Base-by-base conservation (phyloP, 768 basidiomycete genomes). In the Russula compacta region DNA sequence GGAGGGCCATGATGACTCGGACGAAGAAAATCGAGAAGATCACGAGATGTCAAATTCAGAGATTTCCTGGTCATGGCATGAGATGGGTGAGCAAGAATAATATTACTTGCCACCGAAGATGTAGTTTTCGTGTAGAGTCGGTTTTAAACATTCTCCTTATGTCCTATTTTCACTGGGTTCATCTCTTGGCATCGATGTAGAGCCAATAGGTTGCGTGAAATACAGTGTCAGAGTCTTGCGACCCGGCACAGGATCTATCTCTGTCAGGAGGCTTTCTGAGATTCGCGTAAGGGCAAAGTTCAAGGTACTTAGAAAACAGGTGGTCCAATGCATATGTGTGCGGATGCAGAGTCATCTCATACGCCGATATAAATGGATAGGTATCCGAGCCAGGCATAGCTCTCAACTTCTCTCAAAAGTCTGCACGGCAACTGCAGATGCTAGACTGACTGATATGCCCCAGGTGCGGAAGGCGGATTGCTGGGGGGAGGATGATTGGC, bases 391-490 rank as follows among this genome's bases (percentile, higher is more conserved):
- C 19, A 44, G 11, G 17, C 24, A n/a, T 19, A 21, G 32, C 15
- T 24, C 51, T 21, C 6, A 7, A 35, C 2, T 21, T 48, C 32
- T 43, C 46, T n/a, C 17, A 8, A 9, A 4, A 39, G 44, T 33
- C 15, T 14, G 19, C 24, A 14, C 15, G 17, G 19, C 48, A 38
- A 32, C 9, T 15, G 10, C 24, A 12, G 21, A 11, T 5, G 12
- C 68, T 69, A 75, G 36, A 73, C 72, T 15, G 68, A 59, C 56
- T 74, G 71, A 66, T 75, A 75, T 38, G 70, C 70, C 6, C 71
- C 72, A 4, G 73, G 71, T 29, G 70, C 67, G 7, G 63, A 50
- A 40, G 66, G 65, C 15, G 67, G 67, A 38, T 61, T 53, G 17
- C 55, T 50, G 15, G 67, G 36, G 19, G 68, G 65, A 17, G 68